Percentiles rank a stretch among this genome's conserved stretches.
Conservation (phyloP, 2,329 filamentous ascomycete genomes). For the Ceratocystis cacaofunesta region DNA sequence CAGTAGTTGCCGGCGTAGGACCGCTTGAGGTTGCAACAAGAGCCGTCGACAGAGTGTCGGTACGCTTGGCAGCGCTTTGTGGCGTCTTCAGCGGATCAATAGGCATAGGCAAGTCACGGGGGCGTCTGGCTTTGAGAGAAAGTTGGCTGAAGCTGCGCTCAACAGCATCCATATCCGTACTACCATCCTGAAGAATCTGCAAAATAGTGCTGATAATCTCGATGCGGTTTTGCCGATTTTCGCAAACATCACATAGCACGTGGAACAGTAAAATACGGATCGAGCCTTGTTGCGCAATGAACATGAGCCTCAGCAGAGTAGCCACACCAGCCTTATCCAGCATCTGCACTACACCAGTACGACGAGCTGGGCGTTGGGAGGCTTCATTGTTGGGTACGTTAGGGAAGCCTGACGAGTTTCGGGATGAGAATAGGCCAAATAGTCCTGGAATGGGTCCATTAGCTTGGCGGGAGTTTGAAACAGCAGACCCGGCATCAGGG, state of each 20-base stretch:
- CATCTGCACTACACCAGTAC: slow-evolving; percentile 75
- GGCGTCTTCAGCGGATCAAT: slow-evolving; percentile 56
- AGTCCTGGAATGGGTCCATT: background rate
- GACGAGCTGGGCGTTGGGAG: slow-evolving; percentile 30
- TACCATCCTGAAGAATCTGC: slow-evolving; percentile 90
- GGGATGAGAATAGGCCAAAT: background rate
- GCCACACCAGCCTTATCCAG: slow-evolving; percentile 91
- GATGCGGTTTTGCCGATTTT: slow-evolving; percentile 88
- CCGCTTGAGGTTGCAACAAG: slow-evolving; percentile 24
- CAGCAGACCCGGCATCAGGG: background rate
- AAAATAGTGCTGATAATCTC: slow-evolving; percentile 88
- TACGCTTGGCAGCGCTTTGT: slow-evolving; percentile 56
- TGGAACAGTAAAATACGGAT: slow-evolving; percentile 71
- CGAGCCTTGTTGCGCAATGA: slow-evolving; percentile 80
- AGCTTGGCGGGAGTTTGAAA: background rate
- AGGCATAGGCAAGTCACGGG: slow-evolving; percentile 43
- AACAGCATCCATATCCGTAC: slow-evolving; percentile 79
- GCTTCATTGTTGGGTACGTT: background rate
- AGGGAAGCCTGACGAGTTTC: background rate
- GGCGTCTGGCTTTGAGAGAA: slow-evolving; percentile 76
- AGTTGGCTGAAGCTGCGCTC: slow-evolving; percentile 91
- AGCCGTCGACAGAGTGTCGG: slow-evolving; percentile 43
- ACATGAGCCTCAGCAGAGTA: slow-evolving; percentile 95
- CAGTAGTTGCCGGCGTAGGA: background rate
- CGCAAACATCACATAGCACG: slow-evolving; percentile 79